These are phyloP conservation scores for Aphanomyces cochlioides DNA, from an alignment of 352 stramenopile genomes.

Conservation along the genomic window DNA sequence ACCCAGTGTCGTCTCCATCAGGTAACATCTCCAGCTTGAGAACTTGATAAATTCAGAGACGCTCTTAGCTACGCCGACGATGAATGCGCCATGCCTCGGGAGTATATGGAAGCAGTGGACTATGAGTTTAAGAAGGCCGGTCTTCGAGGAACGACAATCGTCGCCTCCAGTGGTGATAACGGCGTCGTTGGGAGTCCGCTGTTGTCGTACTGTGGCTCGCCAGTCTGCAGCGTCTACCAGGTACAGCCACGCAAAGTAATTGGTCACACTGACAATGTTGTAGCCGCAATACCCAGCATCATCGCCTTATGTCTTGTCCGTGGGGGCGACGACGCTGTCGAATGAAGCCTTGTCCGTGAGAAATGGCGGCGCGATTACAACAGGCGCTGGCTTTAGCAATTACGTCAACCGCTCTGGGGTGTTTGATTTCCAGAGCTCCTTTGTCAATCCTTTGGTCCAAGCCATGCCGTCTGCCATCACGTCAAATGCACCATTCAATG, in stretches of 20 bases:
- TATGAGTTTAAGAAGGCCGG: slow-evolving; percentile 72
- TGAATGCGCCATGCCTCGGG: slow-evolving; percentile 55
- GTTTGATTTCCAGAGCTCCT: slow-evolving; percentile 21
- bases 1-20: slow-evolving; percentile 69
- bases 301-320: slow-evolving; percentile 65
- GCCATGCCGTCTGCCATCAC: slow-evolving; percentile 30
- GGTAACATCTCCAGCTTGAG: slow-evolving; percentile 23
- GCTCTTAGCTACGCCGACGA: slow-evolving; percentile 66
- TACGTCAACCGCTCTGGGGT: slow-evolving; percentile 50
- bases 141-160: slow-evolving; percentile 54
- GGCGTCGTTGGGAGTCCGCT: slow-evolving; percentile 58
- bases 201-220: slow-evolving; percentile 44
- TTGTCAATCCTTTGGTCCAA: too few relatives aligned
- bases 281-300: slow-evolving; percentile 69
- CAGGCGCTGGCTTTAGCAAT: slow-evolving; percentile 64
- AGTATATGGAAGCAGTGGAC: slow-evolving; percentile 60
- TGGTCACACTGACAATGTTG: background rate
- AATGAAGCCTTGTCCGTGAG: slow-evolving; percentile 52
- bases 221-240: slow-evolving; percentile 45
- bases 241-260: background rate
- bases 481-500: slow-evolving; percentile 41
- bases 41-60: background rate
- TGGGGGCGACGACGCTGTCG: slow-evolving; percentile 57
- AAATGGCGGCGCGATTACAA: slow-evolving; percentile 59
- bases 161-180: slow-evolving; percentile 64